phyloP scores from a whole-genome alignment of 768 basidiomycete genomes.

The Pulveroboletus sp. region DNA sequence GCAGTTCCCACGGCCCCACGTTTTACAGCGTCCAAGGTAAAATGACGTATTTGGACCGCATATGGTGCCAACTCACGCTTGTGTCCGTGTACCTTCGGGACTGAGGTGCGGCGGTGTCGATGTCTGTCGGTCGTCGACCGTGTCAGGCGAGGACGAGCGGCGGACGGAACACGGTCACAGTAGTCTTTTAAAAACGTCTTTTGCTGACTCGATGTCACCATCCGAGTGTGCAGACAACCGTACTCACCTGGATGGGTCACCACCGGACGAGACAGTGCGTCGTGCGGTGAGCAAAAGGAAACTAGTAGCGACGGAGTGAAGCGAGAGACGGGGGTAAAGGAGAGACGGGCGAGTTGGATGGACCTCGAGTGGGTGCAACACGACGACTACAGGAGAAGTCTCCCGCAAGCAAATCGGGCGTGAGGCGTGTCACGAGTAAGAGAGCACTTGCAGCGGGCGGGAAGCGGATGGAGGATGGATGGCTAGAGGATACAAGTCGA shows the following conservation, averaged over 20 bases:
- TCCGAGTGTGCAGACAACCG: not conserved
- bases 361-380: conserved; percentile 23
- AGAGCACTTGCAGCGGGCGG: conserved; percentile 23
- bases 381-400: conserved; percentile 33
- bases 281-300: conserved; percentile 16
- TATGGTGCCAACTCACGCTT: conserved; percentile 21
- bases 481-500: conserved; percentile 30
- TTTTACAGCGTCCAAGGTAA: conserved; percentile 32
- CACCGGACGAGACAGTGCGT: conserved; percentile 6
- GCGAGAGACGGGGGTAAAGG: conserved; percentile 33
- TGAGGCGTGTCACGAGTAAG: conserved; percentile 25
- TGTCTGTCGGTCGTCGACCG: not conserved
- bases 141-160: conserved; percentile 6
- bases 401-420: conserved; percentile 54
- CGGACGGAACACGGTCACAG: conserved; percentile 11
- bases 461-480: conserved; percentile 15
- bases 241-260: conserved; percentile 18
- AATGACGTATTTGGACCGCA: conserved; percentile 25
- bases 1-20: conserved; percentile 38
- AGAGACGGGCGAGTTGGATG: conserved; percentile 31
- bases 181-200: conserved; percentile 8
- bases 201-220: conserved; percentile 1
- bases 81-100: not conserved
- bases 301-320: conserved; percentile 18
- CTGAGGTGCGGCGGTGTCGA: too few relatives aligned